Conservation (phyloP, 352 stramenopile genomes). For the Globisporangium cystogenes region DNA sequence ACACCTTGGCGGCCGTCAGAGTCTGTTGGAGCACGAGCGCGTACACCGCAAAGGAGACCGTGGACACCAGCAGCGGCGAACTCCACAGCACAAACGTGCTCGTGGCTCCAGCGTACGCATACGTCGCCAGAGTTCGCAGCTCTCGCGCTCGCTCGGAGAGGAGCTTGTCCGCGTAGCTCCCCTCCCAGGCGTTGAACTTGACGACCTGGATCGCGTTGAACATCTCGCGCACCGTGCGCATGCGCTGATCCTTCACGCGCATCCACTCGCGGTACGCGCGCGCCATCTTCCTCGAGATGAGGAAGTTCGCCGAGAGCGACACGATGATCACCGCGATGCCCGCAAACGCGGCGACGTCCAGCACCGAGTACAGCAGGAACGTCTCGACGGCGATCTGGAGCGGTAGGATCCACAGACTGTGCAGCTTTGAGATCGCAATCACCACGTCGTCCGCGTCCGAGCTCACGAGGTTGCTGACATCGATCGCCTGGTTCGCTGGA, state of each 20-base stretch:
- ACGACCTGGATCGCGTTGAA: conserved; percentile 82
- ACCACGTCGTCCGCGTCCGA: conserved; percentile 8
- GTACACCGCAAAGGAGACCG: conserved; percentile 43
- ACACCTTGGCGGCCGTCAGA: conserved; percentile 46
- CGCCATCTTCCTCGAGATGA: conserved; percentile 11
- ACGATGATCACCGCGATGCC: conserved; percentile 20
- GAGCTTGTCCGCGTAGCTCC: conserved; percentile 68
- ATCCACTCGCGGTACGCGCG: conserved; percentile 16
- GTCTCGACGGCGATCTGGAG: conserved; percentile 20
- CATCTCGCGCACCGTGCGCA: conserved; percentile 37
- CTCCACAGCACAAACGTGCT: conserved; percentile 59
- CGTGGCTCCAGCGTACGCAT: conserved; percentile 47
- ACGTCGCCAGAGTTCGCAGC: conserved; percentile 41
- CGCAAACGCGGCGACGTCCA: conserved; percentile 22
- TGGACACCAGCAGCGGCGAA: conserved; percentile 37
- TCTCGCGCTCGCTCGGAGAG: conserved; percentile 47
- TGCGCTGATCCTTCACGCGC: conserved; percentile 27
- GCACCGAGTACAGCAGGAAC: conserved; percentile 20
- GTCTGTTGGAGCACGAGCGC: conserved; percentile 25
- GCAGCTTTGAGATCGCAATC: background rate
- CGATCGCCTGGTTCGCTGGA: background rate
- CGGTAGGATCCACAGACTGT: conserved; percentile 24
- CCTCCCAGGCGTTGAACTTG: conserved; percentile 91
- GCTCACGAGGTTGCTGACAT: conserved; percentile 10
- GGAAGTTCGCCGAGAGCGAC: conserved; percentile 18